These are phyloP conservation scores for Calonectria naviculata DNA, from an alignment of 2,329 filamentous ascomycete species.

Conservation along the genomic window DNA sequence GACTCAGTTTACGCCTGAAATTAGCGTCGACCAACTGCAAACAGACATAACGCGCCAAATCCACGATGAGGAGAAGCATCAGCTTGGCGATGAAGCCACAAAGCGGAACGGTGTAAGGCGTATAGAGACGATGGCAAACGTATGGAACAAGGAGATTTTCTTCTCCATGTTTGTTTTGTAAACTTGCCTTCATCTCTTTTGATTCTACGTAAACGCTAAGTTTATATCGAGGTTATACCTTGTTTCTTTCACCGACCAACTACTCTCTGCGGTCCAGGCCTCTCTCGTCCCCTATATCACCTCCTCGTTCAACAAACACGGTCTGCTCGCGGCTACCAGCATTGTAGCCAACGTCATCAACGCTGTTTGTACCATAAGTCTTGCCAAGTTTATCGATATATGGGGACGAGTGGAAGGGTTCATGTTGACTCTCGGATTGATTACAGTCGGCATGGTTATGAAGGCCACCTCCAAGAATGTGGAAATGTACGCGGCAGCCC, in stretches of 20 bases:
- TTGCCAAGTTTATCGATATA: slow-evolving; percentile 62
- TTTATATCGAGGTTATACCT: slow-evolving; percentile 49
- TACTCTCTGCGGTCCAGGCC: slow-evolving; percentile 50
- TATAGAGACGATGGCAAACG: slow-evolving; percentile 51
- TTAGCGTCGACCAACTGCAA: too few relatives aligned
- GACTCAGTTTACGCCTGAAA: too few relatives aligned
- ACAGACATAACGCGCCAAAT: too few relatives aligned
- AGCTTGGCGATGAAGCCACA: slow-evolving; percentile 23
- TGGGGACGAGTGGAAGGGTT: slow-evolving; percentile 61
- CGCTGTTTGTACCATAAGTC: slow-evolving; percentile 51
- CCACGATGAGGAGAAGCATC: slow-evolving; percentile 2
- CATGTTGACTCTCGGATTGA: slow-evolving; percentile 53
- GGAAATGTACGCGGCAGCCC: slow-evolving; percentile 67
- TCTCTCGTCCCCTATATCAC: slow-evolving; percentile 74
- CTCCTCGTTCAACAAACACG: slow-evolving; percentile 72
- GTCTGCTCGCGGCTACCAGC: slow-evolving; percentile 72
- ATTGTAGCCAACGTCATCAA: slow-evolving; percentile 65
- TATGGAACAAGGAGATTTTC: slow-evolving; percentile 50
- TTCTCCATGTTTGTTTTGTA: slow-evolving; percentile 51
- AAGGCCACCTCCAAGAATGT: slow-evolving; percentile 70
- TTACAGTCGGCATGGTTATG: slow-evolving; percentile 68
- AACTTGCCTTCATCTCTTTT: slow-evolving; percentile 11
- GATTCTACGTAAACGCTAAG: background rate
- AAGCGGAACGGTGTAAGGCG: slow-evolving; percentile 50
- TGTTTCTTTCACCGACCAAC: slow-evolving; percentile 50